Base-by-base conservation (phyloP, 192 early-diverging fungal species). In the Coemansia asiatica region DNA sequence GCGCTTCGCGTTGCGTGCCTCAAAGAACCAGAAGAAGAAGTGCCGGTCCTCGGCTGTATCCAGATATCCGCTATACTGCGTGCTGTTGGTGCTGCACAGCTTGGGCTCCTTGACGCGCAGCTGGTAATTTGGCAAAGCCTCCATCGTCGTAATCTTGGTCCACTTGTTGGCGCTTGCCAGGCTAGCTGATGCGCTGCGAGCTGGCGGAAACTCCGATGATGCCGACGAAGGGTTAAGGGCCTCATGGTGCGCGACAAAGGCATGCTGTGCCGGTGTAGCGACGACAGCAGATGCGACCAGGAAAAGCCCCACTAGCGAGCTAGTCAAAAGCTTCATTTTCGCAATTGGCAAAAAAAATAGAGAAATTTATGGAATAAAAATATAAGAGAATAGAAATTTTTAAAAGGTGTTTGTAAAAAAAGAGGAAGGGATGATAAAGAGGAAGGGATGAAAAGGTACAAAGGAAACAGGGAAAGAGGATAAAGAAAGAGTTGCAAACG, bases 11-110 rank as follows among this genome's bases (percentile, higher is more conserved):
- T 85, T 84, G 66, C 93, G 91, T 6, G 91, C 90, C 76, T 96
- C 95, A 77, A 99, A 98, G 86, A 99, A 98, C 91, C 92, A 95
- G 76, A 93, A 95, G 84, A 93, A 95, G 69, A 93, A 94, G 76
- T 95, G 91, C 38, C 90, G 85, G 60, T 89, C 85, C n/a, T 70
- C 75, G 35, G 76, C 87, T 9, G 80, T 79, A 35, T 91, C 89
- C 26, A 93, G 75, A 68, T 93, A 91, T 29, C 90, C 91, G 59
- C 89, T 90, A 77, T 91, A 92, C 87, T 97, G 96, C 66, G 94
- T 91, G 50, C 94, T 91, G 64, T 86, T 83, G 48, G 86, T 76
- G 67, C 95, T 94, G 74, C 97, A 99, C 49, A 99, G 83, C 29
- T 80, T 71, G 40, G 90, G 90, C 63, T 87, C 66, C 81, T 90